Conservation (phyloP, 2,329 filamentous ascomycete species). For the Neonectria sp. region DNA sequence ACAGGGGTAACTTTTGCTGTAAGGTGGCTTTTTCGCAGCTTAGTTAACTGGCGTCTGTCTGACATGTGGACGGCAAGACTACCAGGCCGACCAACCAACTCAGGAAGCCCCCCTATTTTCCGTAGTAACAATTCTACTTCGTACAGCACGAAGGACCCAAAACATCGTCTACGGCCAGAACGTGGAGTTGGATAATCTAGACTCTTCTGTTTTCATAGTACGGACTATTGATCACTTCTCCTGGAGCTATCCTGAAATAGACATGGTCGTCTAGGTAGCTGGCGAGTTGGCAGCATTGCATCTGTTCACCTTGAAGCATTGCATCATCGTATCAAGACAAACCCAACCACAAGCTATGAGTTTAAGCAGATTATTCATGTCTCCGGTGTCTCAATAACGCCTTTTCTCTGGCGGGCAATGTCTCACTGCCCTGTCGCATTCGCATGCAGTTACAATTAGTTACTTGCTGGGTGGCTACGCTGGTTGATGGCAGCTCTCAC, state of each 20-base stretch:
- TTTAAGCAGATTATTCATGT: neutral
- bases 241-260: slow-evolving; percentile 6
- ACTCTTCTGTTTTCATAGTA: neutral
- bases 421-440: neutral
- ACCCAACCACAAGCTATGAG: neutral
- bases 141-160: neutral
- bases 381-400: neutral
- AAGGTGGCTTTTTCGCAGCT: slow-evolving; percentile 8
- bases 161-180: neutral
- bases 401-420: neutral
- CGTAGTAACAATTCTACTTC: neutral
- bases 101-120: slow-evolving; percentile 18
- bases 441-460: neutral
- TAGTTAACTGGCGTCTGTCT: slow-evolving; percentile 1
- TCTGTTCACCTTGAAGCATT: neutral
- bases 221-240: neutral
- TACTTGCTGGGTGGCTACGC: neutral
- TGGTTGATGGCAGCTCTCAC: neutral
- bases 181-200: neutral
- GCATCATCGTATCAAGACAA: neutral
- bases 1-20: slow-evolving; percentile 4
- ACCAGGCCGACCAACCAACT: slow-evolving; percentile 1
- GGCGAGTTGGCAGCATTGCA: neutral
- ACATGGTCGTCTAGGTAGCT: neutral
- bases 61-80: slow-evolving; percentile 17